Base-by-base conservation (phyloP, 2,329 filamentous ascomycete genomes). In the Fusarium goolgardi region DNA sequence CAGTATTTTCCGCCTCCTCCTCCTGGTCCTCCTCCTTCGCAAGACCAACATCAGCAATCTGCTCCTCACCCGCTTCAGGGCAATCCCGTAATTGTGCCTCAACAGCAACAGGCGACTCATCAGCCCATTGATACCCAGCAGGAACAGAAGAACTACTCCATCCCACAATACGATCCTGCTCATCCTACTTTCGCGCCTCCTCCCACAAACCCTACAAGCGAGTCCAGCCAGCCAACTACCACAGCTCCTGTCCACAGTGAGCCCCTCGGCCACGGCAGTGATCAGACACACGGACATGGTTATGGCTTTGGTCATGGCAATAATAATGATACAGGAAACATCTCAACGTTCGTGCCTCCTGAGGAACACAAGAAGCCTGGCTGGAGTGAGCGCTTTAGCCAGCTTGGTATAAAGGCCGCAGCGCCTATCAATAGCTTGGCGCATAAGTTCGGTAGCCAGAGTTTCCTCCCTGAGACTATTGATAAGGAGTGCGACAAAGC, bases 401-500 rank as follows among this genome's bases (percentile, higher is more conserved):
- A 72, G 29, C 72, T 79, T 20, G 73, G 76, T 71, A 72, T 78
- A 35, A 83, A 84, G 74, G 83, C 83, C 6, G 91, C 91, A 8
- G 88, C 86, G 1, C 93, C 93, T 4, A 89, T 97, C 75, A 97
- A 97, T 76, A 88, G 85, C 62, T 78, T 97, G 23, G 92, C 90
- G 18, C 93, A 96, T 79, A 93, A 91, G 79, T 83, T 97, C 37
- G 93, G 93, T n/a, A 80, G 80, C 47, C 93, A 97, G 78, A 91
- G 92, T 23, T 97, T 97, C 79, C 91, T 94, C 86, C 94, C 94
- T 2, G 92, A 91, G 55, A 90, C 90, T 2, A 83, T 97, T 68
- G 94, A 97, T 76, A 93, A 93, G 78, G 94, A 97, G 81, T 91
- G 91, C 71, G 93, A 97, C 79, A 97, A 97, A 82, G 93, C 93